A percentile compares a stretch with the other conserved stretches of the same genome.
These are phyloP conservation scores for Tagetes erecta DNA, from an alignment of 129 eudicot species.

Conservation along the genomic window DNA sequence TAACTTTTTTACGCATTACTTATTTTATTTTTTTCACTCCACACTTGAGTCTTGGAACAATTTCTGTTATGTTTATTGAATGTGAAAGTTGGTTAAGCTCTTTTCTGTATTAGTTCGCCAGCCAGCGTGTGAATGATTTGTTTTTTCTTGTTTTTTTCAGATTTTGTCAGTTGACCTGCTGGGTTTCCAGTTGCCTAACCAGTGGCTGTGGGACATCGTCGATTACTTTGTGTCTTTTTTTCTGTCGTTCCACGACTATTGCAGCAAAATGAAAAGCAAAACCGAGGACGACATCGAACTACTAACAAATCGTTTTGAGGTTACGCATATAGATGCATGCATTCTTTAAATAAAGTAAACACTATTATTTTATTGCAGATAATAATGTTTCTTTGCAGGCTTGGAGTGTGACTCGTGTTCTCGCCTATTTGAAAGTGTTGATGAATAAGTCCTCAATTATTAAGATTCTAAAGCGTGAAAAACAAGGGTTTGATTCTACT, in stretches of 20 bases:
- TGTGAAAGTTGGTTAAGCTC: too few species aligned
- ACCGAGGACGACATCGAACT: conserved; percentile 89
- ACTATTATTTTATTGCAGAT: background rate
- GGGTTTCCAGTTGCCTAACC: conserved; percentile 92
- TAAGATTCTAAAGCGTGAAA: conserved; percentile 78
- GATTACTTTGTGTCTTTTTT: conserved; percentile 95
- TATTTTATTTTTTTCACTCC: too few species aligned
- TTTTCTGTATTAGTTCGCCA: too few species aligned
- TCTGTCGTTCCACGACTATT: conserved; percentile 88
- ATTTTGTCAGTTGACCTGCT: conserved; percentile 88
- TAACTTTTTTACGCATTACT: too few species aligned
- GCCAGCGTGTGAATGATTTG: conserved; percentile 15
- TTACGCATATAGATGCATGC: too few species aligned
- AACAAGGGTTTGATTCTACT: conserved; percentile 76
- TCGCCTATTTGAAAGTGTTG: conserved; percentile 85
- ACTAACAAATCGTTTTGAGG: conserved; percentile 43
- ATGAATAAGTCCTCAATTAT: conserved; percentile 83
- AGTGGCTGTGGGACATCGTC: conserved; percentile 99
- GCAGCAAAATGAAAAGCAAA: conserved; percentile 94
- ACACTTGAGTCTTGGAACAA: too few species aligned
- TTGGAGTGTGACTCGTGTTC: conserved; percentile 95
- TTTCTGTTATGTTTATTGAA: too few species aligned
- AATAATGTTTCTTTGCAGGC: conserved; percentile 47
- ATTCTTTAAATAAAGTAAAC: background rate
- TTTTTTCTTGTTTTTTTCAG: conserved; percentile 30